Evolutionary conservation across 2,329 filamentous ascomycete genomes (phyloP).

Genomic region (Ceratocystis alfenasii): DNA sequence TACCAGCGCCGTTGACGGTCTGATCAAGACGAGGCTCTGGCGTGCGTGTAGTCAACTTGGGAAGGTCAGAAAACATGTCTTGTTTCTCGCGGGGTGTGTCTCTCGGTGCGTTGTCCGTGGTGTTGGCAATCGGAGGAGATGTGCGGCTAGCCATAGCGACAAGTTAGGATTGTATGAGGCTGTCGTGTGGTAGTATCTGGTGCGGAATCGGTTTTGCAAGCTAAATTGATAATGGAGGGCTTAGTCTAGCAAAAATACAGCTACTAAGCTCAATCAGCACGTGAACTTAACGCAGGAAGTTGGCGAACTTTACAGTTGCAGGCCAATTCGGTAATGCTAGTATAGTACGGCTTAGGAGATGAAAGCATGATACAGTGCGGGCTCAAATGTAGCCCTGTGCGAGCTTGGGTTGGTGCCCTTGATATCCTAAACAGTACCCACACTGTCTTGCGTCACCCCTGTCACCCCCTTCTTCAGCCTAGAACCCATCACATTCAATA

Average conservation of each 20-base stretch:
- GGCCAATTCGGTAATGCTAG: neutral
- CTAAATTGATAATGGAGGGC: too few relatives aligned
- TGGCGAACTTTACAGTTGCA: neutral
- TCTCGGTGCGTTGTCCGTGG: neutral
- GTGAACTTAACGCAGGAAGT: too few relatives aligned
- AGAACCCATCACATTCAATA: neutral
- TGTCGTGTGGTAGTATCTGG: neutral
- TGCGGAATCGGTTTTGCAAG: too few relatives aligned
- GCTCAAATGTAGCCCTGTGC: neutral
- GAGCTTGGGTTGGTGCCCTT: neutral
- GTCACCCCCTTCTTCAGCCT: neutral
- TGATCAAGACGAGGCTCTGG: conserved; percentile 21
- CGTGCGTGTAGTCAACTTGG: conserved; percentile 16
- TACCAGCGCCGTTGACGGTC: neutral
- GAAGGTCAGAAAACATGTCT: conserved; percentile 17
- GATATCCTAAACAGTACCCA: neutral
- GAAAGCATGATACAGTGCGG: neutral
- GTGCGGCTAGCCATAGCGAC: neutral
- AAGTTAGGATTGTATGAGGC: neutral
- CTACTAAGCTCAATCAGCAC: too few relatives aligned
- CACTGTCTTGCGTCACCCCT: neutral
- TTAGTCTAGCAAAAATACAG: too few relatives aligned
- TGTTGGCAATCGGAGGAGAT: neutral
- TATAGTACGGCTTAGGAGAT: neutral
- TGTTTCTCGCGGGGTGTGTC: neutral